These are phyloP conservation scores for Thuja plicata DNA, from an alignment of 83 land plant species.

Conservation along the genomic window DNA sequence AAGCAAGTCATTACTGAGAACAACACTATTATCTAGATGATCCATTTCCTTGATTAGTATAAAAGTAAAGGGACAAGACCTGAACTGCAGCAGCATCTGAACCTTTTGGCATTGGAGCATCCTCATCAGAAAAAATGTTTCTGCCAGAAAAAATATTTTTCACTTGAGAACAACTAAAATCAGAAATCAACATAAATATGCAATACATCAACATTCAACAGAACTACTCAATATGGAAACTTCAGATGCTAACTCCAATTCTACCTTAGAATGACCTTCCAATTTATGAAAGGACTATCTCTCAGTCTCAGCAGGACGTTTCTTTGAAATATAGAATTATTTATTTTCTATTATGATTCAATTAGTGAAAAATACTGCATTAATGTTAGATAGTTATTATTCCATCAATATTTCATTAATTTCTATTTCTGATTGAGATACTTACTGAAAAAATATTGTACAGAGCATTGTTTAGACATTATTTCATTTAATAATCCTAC, in stretches of 20 bases:
- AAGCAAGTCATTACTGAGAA: neutral
- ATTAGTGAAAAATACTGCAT: neutral
- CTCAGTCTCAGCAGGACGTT: neutral
- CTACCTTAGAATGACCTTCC: neutral
- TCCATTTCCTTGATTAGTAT: neutral
- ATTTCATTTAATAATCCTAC: neutral
- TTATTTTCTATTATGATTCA: neutral
- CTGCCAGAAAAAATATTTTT: neutral
- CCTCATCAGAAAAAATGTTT: neutral
- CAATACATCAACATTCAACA: neutral
- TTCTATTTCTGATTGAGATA: neutral
- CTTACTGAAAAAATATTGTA: neutral
- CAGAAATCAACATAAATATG: neutral
- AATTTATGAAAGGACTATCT: neutral
- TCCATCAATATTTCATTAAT: neutral
- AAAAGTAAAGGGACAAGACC: slow-evolving; percentile 31
- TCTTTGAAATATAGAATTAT: neutral
- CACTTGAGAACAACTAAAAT: neutral
- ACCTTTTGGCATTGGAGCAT: slow-evolving; percentile 29
- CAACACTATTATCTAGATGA: neutral
- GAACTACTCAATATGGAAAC: neutral
- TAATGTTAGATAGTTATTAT: no score
- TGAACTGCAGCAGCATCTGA: slow-evolving; percentile 40
- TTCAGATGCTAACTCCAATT: neutral
- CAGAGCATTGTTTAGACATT: neutral